Evolutionary conservation across 2,329 filamentous ascomycete genomes (phyloP).

Genomic region (Penicillium frequentans): DNA sequence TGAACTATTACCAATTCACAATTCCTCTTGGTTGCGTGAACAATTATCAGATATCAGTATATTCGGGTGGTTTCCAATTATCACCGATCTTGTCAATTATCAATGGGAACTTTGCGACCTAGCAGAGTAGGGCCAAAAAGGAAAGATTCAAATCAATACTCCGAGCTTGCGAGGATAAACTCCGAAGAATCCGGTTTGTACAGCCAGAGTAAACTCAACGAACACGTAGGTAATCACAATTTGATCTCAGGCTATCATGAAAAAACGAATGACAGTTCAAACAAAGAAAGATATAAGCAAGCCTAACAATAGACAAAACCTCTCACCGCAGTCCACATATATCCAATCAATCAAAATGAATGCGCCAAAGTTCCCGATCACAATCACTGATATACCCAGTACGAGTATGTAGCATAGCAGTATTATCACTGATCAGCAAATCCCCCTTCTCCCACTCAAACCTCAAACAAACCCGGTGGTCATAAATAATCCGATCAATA

Average conservation of each 20-base stretch:
- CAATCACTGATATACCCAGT: conserved; percentile 27
- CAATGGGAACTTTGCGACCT: no score
- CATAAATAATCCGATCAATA: conserved; percentile 49
- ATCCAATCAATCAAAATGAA: conserved; percentile 28
- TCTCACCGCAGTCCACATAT: neutral
- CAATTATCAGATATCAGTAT: no score
- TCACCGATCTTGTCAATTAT: no score
- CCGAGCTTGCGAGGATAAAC: neutral
- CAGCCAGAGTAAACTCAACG: neutral
- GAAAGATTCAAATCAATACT: neutral
- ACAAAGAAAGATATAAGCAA: neutral
- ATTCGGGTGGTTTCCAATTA: no score
- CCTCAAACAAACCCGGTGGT: conserved; percentile 52
- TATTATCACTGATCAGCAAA: conserved; percentile 55
- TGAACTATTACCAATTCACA: no score
- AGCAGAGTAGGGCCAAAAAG: no score
- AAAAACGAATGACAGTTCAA: neutral
- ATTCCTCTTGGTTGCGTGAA: no score
- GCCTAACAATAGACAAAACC: neutral
- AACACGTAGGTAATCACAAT: neutral
- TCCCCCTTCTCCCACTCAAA: conserved; percentile 58
- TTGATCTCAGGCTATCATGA: neutral
- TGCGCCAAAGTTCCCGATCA: conserved; percentile 28
- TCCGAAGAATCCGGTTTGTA: neutral
- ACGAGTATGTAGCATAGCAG: conserved; percentile 28